Percentiles rank a stretch among this genome's conserved stretches.
Conservation (phyloP, 305 asterid species). For the Andrographis paniculata region DNA sequence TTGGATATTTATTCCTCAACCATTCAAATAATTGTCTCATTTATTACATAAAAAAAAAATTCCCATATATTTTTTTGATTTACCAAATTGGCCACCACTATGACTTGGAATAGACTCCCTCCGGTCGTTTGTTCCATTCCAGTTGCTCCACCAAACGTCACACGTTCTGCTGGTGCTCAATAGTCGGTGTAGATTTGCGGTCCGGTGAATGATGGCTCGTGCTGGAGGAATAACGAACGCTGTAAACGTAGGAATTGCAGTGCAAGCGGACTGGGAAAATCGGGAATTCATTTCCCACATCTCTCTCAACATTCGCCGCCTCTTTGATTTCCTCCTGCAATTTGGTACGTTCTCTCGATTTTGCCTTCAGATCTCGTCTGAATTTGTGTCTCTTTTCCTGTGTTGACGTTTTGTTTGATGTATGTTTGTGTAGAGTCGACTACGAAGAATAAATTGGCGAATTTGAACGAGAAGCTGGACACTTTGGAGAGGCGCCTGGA, state of each 20-base stretch:
- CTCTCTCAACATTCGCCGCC: constrained; percentile 86
- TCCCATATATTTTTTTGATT: no score
- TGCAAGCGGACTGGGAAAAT: constrained; percentile 97
- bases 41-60: no score
- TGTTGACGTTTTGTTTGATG: background rate
- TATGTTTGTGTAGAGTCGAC: constrained; percentile 22
- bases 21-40: no score
- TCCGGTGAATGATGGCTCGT: constrained; percentile 49
- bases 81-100: no score
- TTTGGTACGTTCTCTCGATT: constrained; percentile 41
- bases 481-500: constrained; percentile 80
- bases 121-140: no score
- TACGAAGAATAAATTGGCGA: constrained; percentile 38
- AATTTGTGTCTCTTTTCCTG: background rate
- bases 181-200: no score
- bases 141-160: no score
- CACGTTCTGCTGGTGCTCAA: no score
- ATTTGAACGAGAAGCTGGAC: constrained; percentile 82
- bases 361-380: background rate
- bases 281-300: constrained; percentile 90
- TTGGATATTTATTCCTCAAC: no score
- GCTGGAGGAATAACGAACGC: constrained; percentile 92
- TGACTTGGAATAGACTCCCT: no score
- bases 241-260: constrained; percentile 90
- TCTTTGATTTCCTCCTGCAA: constrained; percentile 89